phyloP scores from a whole-genome alignment of 176 grass and related monocot species.

The Oryza longistaminata region DNA sequence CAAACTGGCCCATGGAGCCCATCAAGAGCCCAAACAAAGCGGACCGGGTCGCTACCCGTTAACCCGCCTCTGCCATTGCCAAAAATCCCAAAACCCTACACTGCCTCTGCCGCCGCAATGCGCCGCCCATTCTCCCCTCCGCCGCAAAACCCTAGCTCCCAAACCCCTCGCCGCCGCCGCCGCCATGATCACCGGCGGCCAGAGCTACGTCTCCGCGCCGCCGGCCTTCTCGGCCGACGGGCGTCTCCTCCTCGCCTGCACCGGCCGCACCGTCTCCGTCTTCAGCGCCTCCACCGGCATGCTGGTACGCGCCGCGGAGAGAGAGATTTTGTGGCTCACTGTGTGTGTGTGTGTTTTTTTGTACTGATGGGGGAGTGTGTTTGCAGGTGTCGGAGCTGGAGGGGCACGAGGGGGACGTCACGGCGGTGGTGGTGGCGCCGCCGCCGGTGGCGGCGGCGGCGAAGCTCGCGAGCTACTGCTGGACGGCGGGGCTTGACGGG shows the following conservation, averaged over 20 bases:
- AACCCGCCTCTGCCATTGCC: conserved; percentile 1
- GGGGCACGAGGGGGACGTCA: conserved; percentile 79
- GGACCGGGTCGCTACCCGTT: conserved; percentile 25
- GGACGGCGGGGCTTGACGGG: conserved; percentile 82
- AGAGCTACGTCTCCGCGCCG: conserved; percentile 76
- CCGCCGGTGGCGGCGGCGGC: conserved; percentile 36
- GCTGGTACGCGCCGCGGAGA: conserved; percentile 41
- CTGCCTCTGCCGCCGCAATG: conserved; percentile 7
- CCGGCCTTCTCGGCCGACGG: conserved; percentile 84
- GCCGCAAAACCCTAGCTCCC: conserved; percentile 21
- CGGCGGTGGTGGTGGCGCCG: conserved; percentile 59
- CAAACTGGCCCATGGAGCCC: not conserved
- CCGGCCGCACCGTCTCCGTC: conserved; percentile 74
- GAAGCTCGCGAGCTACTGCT: conserved; percentile 65
- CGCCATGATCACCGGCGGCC: conserved; percentile 83
- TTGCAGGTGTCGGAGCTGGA: conserved; percentile 77
- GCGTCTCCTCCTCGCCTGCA: conserved; percentile 68
- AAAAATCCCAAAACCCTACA: conserved; percentile 40
- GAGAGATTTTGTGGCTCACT: not conserved
- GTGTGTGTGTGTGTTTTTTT: not conserved
- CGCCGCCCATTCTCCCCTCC: conserved; percentile 4
- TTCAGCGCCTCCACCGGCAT: conserved; percentile 80
- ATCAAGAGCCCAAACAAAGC: not conserved
- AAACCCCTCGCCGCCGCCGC: conserved; percentile 4
- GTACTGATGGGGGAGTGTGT: not conserved